Percentiles rank a stretch among this genome's conserved stretches.
Conservation (phyloP, 2,329 filamentous ascomycete species). For the Aspergillus thermomutatus region DNA sequence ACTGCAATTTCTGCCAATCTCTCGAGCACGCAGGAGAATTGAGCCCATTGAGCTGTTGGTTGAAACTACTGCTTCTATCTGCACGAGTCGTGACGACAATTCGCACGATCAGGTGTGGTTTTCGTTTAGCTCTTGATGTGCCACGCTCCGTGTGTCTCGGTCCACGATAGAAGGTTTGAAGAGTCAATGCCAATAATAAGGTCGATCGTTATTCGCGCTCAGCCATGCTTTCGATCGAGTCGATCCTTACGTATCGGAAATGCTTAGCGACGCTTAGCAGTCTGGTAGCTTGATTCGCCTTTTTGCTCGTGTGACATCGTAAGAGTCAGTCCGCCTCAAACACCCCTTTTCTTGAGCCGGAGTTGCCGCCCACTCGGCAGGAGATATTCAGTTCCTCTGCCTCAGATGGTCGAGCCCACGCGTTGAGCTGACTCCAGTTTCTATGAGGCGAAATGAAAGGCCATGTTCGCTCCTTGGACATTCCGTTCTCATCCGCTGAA, state of each 20-base stretch:
- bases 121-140: background rate
- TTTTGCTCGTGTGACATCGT: background rate
- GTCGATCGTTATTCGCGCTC: background rate
- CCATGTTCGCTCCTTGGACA: background rate
- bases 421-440: background rate
- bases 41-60: background rate
- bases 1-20: background rate
- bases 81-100: background rate
- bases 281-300: background rate
- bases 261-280: constrained; percentile 7
- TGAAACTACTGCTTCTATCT: background rate
- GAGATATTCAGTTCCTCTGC: background rate
- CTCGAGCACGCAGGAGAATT: background rate
- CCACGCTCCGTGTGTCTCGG: background rate
- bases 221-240: background rate
- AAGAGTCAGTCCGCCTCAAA: background rate
- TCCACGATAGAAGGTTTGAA: background rate
- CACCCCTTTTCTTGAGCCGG: background rate
- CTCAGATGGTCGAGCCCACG: background rate
- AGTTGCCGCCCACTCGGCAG: background rate
- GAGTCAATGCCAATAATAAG: background rate
- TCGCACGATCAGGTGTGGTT: background rate
- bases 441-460: background rate
- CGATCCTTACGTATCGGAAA: constrained; percentile 1
- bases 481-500: background rate